Evolutionary conservation across 257 asterid species (phyloP), one percentile per base, ranked within the genome.

Genomic region (Fraxinus cuspidata): DNA sequence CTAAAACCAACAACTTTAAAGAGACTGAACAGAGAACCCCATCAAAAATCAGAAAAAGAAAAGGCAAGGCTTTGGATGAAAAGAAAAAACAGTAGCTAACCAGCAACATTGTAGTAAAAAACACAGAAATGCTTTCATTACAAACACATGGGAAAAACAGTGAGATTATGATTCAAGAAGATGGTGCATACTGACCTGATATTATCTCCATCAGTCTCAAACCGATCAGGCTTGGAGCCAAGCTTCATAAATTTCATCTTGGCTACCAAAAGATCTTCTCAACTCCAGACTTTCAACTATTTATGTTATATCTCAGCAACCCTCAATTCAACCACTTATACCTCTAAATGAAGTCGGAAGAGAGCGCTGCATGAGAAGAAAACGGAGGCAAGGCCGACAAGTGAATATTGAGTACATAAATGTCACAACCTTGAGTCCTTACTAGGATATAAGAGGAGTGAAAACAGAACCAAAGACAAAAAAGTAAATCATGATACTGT

Each of bases 231-330:
- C 87, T 94, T 94, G 32, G 98, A 92, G 53, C 98, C 98, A 71
- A 94, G 96, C 86, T 94, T 94, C 97, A 94, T 94, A 82, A 89
- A 94, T 94, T 94, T 94, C 98, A 92, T 94, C 82, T 83, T 85
- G 74, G 75, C 70, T 38, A 49, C 29, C 18, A 34, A 40, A 73
- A 35, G 40, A 16, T 79, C 75, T 76, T 66, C 58, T 71, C 77
- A 73, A 70, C 31, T 63, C 72, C 31, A 71, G 23, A 56, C 31
- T 70, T 21, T 56, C 27, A 77, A 31, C 51, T 8, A n/a, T 56
- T 74, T 51, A 60, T 10, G 27, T n/a, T 42, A 51, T 53, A 34
- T 21, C 67, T 25, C 70, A 38, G 49, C 28, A 25, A 70, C 49
- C 73, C 47, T 19, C 8, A 12, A n/a, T 53, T 37, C 18, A 44